Evolutionary conservation across 2,329 filamentous ascomycete species (phyloP), one percentile per base, ranked within the genome.

Genomic region (Microsporum canis): DNA sequence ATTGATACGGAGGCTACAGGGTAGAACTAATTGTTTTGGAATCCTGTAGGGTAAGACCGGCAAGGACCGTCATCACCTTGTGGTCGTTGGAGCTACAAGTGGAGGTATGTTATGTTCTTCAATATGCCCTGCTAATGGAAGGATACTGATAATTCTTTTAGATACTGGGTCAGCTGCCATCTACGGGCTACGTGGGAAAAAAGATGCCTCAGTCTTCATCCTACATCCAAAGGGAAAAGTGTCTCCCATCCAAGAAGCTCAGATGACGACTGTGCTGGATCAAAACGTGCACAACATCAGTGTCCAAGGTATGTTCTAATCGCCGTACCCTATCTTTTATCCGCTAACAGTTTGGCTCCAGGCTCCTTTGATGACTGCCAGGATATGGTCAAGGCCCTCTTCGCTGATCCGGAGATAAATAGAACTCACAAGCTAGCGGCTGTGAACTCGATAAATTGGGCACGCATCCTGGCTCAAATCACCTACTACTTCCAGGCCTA

Each of bases 401-500:
- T 97, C 71, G 86, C 85, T 65, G 92, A 99, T 69, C 80, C 87
- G 2, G 85, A 91, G 60, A 88, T 89, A 72, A 97, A 97, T 79
- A 78, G 82, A 67, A 85, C 83, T 1, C 84, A 92, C 70, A 90
- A 89, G 67, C 86, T 97, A 49, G 92, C 88, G 45, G 92, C 94
- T 49, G 90, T 97, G 67, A 97, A 97, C 79, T 94, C 88, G 53
- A 97, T 97, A 78, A 97, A 97, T 78, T 96, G 88, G 83, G 88
- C 91, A 1, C 83, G 94, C 68, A 97, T 99, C 67, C 82, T 99
- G 41, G 92, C 94, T 10, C 94, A 99, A 78, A 96, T 95, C 65
- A 90, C 89, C 63, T 97, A 96, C 82, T 99, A 96, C 80, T 95
- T 96, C 79, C 82, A 94, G 75, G 86, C 94, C 10, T 97, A 97